phyloP scores from a whole-genome alignment of 768 basidiomycete species.

The Saitozyma sp. region DNA sequence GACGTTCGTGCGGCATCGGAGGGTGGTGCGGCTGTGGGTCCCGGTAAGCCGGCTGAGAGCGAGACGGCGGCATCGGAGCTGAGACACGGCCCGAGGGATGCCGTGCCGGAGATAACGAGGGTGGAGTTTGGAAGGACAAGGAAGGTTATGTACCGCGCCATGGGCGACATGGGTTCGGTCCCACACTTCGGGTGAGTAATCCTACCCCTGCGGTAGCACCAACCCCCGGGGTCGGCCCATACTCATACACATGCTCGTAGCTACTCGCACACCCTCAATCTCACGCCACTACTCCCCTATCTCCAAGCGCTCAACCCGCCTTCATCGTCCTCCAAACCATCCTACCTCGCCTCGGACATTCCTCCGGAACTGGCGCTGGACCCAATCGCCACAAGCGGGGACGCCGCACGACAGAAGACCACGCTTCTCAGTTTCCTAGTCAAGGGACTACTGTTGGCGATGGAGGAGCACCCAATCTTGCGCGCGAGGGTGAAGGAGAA shows the following conservation, averaged over 20 bases:
- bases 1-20: constrained; percentile 25
- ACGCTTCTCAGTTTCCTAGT: constrained; percentile 39
- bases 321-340: not conserved
- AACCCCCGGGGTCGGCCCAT: not conserved
- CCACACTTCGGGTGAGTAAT: constrained; percentile 47
- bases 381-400: constrained; percentile 5
- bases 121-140: constrained; percentile 45
- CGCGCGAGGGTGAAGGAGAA: constrained; percentile 27
- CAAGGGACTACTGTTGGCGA: constrained; percentile 35
- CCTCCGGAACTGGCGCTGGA: constrained; percentile 24
- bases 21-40: not conserved
- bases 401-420: constrained; percentile 17
- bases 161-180: constrained; percentile 32
- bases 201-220: not conserved
- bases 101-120: constrained; percentile 19
- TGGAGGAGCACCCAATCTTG: constrained; percentile 49
- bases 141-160: constrained; percentile 43
- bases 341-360: constrained; percentile 39
- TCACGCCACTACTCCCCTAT: constrained; percentile 41
- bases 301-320: constrained; percentile 28
- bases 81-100: not conserved
- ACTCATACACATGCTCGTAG: constrained; percentile 8
- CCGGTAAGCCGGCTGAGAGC: not conserved
- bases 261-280: constrained; percentile 43
- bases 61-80: not conserved